phyloP scores from a whole-genome alignment of 2,329 filamentous ascomycete genomes.

The Raffaelea deltoideospora region DNA sequence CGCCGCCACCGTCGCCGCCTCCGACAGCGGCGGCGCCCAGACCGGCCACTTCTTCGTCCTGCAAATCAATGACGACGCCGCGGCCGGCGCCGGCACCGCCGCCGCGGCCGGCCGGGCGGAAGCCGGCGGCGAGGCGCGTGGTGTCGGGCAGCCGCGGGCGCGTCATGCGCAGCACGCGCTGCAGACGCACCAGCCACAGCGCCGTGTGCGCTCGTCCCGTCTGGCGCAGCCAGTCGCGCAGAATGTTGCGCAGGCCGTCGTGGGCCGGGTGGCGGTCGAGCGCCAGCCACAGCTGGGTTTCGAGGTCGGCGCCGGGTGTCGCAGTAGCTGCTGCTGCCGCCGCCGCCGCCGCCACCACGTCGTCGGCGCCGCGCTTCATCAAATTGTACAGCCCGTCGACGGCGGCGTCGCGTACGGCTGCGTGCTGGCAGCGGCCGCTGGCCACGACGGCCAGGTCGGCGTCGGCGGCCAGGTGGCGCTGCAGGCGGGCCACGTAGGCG shows the following conservation, averaged over 20 bases:
- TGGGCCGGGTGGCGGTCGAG: conserved; percentile 66
- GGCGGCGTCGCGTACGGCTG: conserved; percentile 61
- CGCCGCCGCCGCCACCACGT: conserved; percentile 63
- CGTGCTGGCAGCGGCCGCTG: conserved; percentile 15
- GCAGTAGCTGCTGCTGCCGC: too few species aligned
- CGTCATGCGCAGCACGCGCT: conserved; percentile 79
- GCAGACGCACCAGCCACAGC: conserved; percentile 79
- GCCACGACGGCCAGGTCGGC: conserved; percentile 10
- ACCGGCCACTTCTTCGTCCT: conserved; percentile 92
- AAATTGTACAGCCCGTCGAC: conserved; percentile 83
- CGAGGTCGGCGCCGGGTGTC: conserved; percentile 67
- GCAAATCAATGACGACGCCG: conserved; percentile 52
- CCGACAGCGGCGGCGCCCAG: conserved; percentile 51
- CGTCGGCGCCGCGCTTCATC: conserved; percentile 81
- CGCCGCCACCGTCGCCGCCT: conserved; percentile 17
- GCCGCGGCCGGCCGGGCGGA: conserved; percentile 18
- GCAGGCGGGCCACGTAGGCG: conserved; percentile 69
- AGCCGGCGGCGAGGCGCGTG: conserved; percentile 12
- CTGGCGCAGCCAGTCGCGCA: conserved; percentile 87
- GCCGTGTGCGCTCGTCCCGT: conserved; percentile 67
- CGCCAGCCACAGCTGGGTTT: conserved; percentile 83
- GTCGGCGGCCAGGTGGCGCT: conserved; percentile 58
- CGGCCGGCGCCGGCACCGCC: conserved; percentile 20
- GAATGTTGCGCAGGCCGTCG: conserved; percentile 68
- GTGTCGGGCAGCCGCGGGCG: conserved; percentile 49